Percentiles rank a stretch among this genome's conserved stretches.
Conservation (phyloP, 1,284 basidiomycete genomes). For the Calocybe gambosa region DNA sequence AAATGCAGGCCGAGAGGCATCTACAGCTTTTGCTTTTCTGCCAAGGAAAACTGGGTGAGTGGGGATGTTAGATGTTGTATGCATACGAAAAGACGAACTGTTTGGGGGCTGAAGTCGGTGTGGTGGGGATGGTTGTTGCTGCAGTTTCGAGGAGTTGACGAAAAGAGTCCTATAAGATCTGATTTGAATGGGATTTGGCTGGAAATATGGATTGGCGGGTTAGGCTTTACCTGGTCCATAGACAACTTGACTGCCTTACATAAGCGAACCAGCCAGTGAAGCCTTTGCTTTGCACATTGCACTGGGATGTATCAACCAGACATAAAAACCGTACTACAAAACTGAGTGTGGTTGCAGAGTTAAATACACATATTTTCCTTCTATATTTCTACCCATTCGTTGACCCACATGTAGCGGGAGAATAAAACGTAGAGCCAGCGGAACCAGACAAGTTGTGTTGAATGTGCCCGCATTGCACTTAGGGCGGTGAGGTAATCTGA, state of each 20-base stretch:
- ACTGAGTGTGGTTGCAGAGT: too few species aligned
- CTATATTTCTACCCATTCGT: constrained; percentile 54
- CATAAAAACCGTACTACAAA: too few species aligned
- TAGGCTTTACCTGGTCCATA: constrained; percentile 25
- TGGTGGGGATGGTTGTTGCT: constrained; percentile 15
- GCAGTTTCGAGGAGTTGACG: constrained; percentile 26
- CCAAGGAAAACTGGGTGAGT: too few species aligned
- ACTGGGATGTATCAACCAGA: too few species aligned
- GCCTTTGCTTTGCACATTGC: too few species aligned
- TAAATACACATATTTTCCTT: too few species aligned
- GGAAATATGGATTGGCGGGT: background rate
- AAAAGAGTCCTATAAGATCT: constrained; percentile 27
- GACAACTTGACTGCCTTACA: too few species aligned
- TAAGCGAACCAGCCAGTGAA: too few species aligned
- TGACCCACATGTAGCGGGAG: constrained; percentile 91
- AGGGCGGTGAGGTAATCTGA: constrained; percentile 54
- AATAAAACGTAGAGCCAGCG: constrained; percentile 80
- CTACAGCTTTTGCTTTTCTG: constrained; percentile 26
- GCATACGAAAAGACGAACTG: constrained; percentile 12
- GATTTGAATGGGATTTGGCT: constrained; percentile 1
- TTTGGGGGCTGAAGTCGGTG: constrained; percentile 20
- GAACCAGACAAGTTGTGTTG: constrained; percentile 85
- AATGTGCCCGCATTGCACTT: constrained; percentile 70
- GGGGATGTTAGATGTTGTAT: constrained; percentile 4
- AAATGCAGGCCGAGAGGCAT: constrained; percentile 50